Base-by-base conservation (phyloP, 345 rosid species). In the Eucalyptus paniculata region DNA sequence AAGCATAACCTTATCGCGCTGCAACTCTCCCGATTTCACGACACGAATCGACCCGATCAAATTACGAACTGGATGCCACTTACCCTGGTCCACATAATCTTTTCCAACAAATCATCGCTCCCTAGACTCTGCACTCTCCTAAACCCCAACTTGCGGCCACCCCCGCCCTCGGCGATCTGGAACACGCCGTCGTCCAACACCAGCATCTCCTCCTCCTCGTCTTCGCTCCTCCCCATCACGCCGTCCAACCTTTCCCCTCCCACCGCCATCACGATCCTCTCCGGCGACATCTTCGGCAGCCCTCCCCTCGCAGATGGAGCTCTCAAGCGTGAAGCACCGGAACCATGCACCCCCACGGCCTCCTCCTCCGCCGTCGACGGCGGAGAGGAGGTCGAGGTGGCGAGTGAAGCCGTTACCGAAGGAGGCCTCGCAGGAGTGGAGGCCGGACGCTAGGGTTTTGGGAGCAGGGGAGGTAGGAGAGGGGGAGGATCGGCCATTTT, bases 261-360 rank as follows among this genome's bases (percentile, higher is more conserved):
- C 81, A 51, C 91, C 12, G 98, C 94, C 98, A 97, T 95, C 82
- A 34, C 89, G 53, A 98, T 93, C 95, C 93, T 97, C 91, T 92
- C 95, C 4, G 95, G 96, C 40, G 91, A 92, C 99, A 98, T 96
- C 93, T 93, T 93, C 88, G 95, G 87, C 60, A 92, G 94, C 93
- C 98, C 96, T 6, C 96, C 96, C 97, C 88, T 97, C 97, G 88
- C 99, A 98, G 19, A 98, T 51, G 23, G 98, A 97, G 92, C 98
- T 94, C 94, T 85, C 86, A 42, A 98, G 90, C 72, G 97, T 97
- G 86, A 88, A 92, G 89, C 99, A 98, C 51, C 96, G 93, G 88
- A 97, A 97, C 98, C 96, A 97, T 51, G 12, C 87, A 3, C 44
- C 44, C 24, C 44, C 91, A 0, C 89, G 89, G n/a, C 90, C 56